Conservation (phyloP, 1,284 basidiomycete species). For the Leccinum ponderosum region DNA sequence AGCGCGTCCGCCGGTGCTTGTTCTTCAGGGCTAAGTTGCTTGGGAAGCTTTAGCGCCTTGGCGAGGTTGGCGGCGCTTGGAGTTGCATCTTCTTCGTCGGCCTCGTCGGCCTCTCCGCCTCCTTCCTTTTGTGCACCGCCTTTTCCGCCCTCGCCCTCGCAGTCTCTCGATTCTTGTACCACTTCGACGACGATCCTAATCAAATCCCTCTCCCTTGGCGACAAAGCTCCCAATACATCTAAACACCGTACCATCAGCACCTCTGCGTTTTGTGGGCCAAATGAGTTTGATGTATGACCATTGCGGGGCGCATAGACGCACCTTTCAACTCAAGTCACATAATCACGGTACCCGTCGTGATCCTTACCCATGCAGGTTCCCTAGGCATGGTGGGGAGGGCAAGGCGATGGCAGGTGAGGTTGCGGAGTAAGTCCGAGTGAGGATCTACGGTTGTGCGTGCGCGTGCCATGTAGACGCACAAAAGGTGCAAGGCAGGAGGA, state of each 20-base stretch:
- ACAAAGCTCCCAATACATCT: constrained; percentile 86
- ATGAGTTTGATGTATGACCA: neutral
- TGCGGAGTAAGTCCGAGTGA: no score
- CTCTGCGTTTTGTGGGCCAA: constrained; percentile 33
- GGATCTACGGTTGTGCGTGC: no score
- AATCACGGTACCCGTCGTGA: no score
- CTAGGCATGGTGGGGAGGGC: no score
- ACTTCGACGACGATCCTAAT: constrained; percentile 95
- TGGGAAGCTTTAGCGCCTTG: constrained; percentile 31
- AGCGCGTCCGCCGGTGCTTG: constrained; percentile 62
- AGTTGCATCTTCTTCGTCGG: constrained; percentile 9
- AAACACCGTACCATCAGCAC: constrained; percentile 79
- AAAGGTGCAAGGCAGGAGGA: neutral
- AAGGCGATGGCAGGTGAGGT: no score
- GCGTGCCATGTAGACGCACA: no score
- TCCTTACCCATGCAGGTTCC: no score
- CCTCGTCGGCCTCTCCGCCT: constrained; percentile 23
- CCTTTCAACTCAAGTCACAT: constrained; percentile 66
- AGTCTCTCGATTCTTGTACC: constrained; percentile 82
- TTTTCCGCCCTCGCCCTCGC: constrained; percentile 39
- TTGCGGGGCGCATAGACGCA: constrained; percentile 36
- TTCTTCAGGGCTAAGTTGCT: constrained; percentile 60
- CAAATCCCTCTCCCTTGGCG: constrained; percentile 85
- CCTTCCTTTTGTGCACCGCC: constrained; percentile 32
- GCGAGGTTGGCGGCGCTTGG: constrained; percentile 3